Evolutionary conservation across 1,284 basidiomycete species (phyloP).

Genomic region (Microbotryum intermedium): DNA sequence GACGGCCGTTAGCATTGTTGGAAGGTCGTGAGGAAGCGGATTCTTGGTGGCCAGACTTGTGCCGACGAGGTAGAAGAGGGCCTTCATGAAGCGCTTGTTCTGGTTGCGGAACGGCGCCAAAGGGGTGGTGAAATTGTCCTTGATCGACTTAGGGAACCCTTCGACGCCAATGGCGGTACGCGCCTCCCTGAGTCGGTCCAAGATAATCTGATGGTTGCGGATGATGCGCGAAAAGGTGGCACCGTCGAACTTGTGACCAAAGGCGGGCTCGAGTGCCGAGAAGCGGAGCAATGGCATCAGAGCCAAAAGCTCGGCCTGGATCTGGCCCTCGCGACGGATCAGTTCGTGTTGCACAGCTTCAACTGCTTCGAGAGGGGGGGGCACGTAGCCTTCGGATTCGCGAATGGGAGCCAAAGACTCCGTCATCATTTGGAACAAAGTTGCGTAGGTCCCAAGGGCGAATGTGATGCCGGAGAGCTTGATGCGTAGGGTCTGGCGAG

Average conservation of each 20-base stretch:
- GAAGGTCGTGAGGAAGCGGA: conserved; percentile 32
- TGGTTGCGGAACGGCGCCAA: conserved; percentile 11
- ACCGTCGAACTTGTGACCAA: conserved; percentile 30
- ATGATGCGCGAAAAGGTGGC: conserved; percentile 30
- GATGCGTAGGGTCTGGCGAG: conserved; percentile 37
- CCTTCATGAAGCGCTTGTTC: conserved; percentile 4
- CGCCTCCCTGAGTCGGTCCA: conserved; percentile 34
- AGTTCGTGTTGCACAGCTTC: conserved; percentile 36
- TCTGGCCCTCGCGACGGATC: conserved; percentile 35
- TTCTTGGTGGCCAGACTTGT: conserved; percentile 18
- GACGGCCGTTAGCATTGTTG: conserved; percentile 21
- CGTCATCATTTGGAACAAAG: conserved; percentile 25
- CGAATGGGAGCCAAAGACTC: conserved; percentile 16
- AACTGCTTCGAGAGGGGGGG: conserved; percentile 33
- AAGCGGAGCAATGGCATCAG: conserved; percentile 37
- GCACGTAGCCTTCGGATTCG: conserved; percentile 7
- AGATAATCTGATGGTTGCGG: conserved; percentile 33
- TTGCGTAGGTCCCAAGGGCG: conserved; percentile 32
- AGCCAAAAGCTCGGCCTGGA: conserved; percentile 38
- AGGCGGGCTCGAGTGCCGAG: conserved; percentile 23
- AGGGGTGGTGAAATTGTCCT: conserved; percentile 25
- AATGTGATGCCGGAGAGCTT: conserved; percentile 34
- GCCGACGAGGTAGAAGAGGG: neutral
- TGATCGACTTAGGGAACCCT: conserved; percentile 30
- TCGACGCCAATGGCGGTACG: conserved; percentile 33